phyloP scores from a whole-genome alignment of 2,329 filamentous ascomycete species.

The Colletotrichum musae region DNA sequence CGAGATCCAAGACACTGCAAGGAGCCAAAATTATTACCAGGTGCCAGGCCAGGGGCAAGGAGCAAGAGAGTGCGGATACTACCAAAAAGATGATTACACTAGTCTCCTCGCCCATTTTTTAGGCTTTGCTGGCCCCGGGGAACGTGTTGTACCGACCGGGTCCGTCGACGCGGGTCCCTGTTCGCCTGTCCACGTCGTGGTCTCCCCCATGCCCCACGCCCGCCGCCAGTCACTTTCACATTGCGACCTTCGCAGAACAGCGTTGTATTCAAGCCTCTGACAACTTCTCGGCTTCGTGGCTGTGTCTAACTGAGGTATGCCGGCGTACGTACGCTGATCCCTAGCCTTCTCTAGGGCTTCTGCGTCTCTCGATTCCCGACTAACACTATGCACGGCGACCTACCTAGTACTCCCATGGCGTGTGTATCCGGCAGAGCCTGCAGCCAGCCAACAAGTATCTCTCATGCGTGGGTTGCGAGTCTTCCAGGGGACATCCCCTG shows the following conservation, averaged over 20 bases:
- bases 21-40: slow-evolving; percentile 21
- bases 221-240: slow-evolving; percentile 3
- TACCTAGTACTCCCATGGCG: slow-evolving; percentile 2
- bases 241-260: slow-evolving; percentile 11
- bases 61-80: neutral
- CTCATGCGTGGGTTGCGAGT: slow-evolving; percentile 31
- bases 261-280: slow-evolving; percentile 25
- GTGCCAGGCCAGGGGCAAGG: slow-evolving; percentile 8
- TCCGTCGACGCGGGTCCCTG: slow-evolving; percentile 33
- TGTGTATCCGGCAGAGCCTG: slow-evolving; percentile 26
- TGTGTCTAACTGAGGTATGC: slow-evolving; percentile 30
- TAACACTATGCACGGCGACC: neutral
- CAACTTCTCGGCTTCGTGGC: slow-evolving; percentile 32
- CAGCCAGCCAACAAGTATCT: slow-evolving; percentile 21
- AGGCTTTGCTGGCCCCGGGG: slow-evolving; percentile 34
- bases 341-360: slow-evolving; percentile 4
- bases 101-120: slow-evolving; percentile 35
- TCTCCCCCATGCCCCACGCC: slow-evolving; percentile 18
- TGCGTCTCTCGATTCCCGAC: neutral
- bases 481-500: slow-evolving; percentile 28
- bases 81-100: slow-evolving; percentile 20
- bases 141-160: slow-evolving; percentile 38
- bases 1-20: slow-evolving; percentile 25
- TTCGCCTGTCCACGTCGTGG: neutral
- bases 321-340: slow-evolving; percentile 28